Conservation (phyloP, 2,329 filamentous ascomycete species). For the Dothideomycetes sp. region DNA sequence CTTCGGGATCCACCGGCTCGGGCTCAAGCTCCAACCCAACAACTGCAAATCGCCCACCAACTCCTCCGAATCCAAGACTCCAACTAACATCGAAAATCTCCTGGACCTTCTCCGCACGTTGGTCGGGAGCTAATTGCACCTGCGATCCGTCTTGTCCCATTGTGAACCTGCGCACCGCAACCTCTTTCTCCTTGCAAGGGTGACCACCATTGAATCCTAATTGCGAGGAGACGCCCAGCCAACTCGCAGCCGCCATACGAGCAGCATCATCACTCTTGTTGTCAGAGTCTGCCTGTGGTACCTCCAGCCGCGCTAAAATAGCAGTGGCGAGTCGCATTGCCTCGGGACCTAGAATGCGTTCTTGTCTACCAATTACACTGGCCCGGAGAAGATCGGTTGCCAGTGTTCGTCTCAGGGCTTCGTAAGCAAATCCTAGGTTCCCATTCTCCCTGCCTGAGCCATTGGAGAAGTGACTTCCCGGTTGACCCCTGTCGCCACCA, state of each 20-base stretch:
- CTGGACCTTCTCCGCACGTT: conserved; percentile 22
- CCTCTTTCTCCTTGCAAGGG: conserved; percentile 21
- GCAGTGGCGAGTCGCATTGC: conserved; percentile 34
- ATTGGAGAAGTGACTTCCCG: background rate
- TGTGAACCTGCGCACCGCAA: conserved; percentile 29
- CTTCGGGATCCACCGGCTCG: conserved; percentile 7
- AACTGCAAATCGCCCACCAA: conserved; percentile 31
- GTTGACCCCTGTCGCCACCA: background rate
- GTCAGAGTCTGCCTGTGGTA: conserved; percentile 22
- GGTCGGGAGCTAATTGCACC: conserved; percentile 14
- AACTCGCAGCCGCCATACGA: conserved; percentile 29
- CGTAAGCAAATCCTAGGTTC: conserved; percentile 21
- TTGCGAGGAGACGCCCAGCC: conserved; percentile 25
- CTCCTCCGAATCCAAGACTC: conserved; percentile 27
- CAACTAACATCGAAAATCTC: conserved; percentile 35
- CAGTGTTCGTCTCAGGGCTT: conserved; percentile 33
- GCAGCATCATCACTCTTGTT: conserved; percentile 25
- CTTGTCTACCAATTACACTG: conserved; percentile 26
- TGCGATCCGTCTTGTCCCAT: background rate
- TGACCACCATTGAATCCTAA: conserved; percentile 25
- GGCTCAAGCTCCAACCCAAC: conserved; percentile 23
- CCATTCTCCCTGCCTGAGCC: background rate
- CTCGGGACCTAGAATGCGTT: conserved; percentile 32
- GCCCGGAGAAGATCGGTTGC: conserved; percentile 37
- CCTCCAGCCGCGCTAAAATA: conserved; percentile 27